Percentiles rank a stretch among this genome's conserved stretches.
Conservation (phyloP, 768 basidiomycete species). For the Naganishia kalamii region DNA sequence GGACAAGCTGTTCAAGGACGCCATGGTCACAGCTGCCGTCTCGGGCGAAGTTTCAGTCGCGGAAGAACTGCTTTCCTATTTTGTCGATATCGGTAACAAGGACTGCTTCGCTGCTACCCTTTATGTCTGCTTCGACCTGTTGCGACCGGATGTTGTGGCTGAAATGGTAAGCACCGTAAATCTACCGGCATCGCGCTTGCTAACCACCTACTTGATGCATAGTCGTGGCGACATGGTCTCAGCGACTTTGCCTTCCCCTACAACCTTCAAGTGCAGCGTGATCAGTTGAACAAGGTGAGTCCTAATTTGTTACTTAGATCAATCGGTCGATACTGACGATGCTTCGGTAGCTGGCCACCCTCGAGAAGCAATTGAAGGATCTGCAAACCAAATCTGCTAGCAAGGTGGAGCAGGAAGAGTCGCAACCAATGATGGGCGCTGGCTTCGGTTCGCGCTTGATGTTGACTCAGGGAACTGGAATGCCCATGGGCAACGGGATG, state of each 20-base stretch:
- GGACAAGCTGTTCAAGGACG: slow-evolving; percentile 95
- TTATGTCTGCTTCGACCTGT: slow-evolving; percentile 89
- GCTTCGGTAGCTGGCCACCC: slow-evolving; percentile 56
- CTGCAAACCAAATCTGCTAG: slow-evolving; percentile 74
- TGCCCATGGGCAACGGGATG: slow-evolving; percentile 15
- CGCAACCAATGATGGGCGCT: slow-evolving; percentile 81
- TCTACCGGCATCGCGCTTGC: not conserved
- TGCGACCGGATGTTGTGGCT: slow-evolving; percentile 84
- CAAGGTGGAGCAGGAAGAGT: slow-evolving; percentile 83
- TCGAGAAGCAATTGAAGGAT: slow-evolving; percentile 87
- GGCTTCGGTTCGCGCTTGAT: slow-evolving; percentile 49
- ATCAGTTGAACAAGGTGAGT: slow-evolving; percentile 40
- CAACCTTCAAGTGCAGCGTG: slow-evolving; percentile 75
- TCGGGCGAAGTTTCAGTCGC: slow-evolving; percentile 81
- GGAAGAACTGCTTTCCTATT: slow-evolving; percentile 90
- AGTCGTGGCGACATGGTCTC: slow-evolving; percentile 87
- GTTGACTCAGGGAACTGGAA: slow-evolving; percentile 35
- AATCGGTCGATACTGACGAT: slow-evolving; percentile 16
- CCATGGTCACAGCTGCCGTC: slow-evolving; percentile 83
- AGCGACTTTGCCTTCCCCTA: slow-evolving; percentile 99
- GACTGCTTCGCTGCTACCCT: slow-evolving; percentile 90
- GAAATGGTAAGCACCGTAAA: slow-evolving; percentile 54
- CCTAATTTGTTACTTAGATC: not conserved
- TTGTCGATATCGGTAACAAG: slow-evolving; percentile 96
- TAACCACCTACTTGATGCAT: not conserved